Evolutionary conservation across 2,329 filamentous ascomycete species (phyloP).

Genomic region (Curvularia spicifera): DNA sequence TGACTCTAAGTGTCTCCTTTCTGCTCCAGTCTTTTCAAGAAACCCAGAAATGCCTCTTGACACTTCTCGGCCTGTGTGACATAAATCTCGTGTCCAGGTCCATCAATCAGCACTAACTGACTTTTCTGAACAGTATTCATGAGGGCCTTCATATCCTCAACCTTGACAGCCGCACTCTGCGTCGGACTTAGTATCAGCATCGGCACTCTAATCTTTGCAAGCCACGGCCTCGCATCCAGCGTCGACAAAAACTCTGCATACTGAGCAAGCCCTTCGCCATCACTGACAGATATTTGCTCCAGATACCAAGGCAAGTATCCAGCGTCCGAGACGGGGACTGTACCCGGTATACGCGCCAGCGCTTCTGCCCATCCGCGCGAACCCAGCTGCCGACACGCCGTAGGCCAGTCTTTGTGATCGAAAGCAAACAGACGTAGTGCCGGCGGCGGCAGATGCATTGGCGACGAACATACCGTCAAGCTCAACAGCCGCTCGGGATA

Average conservation of each 20-base stretch:
- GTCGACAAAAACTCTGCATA: constrained; percentile 45
- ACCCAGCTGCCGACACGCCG: constrained; percentile 40
- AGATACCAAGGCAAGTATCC: constrained; percentile 45
- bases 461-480: constrained; percentile 43
- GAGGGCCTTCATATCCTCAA: constrained; percentile 38
- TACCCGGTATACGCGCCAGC: constrained; percentile 38
- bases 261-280: constrained; percentile 42
- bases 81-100: constrained; percentile 48
- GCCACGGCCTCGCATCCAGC: constrained; percentile 40
- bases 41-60: constrained; percentile 43
- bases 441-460: constrained; percentile 35
- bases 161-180: constrained; percentile 41
- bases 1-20: neutral
- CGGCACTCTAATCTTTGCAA: constrained; percentile 37
- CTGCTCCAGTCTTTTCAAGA: constrained; percentile 32
- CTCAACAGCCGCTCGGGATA: constrained; percentile 39
- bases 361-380: constrained; percentile 44
- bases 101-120: constrained; percentile 36
- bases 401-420: constrained; percentile 34
- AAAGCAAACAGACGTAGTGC: constrained; percentile 45
- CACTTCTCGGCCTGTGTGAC: constrained; percentile 38
- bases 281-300: constrained; percentile 33
- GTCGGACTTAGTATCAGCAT: constrained; percentile 45
- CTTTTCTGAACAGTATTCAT: constrained; percentile 23
- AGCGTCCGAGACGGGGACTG: constrained; percentile 37